phyloP scores from a whole-genome alignment of 2,329 filamentous ascomycete genomes.

The Raffaelea ambrosiae region DNA sequence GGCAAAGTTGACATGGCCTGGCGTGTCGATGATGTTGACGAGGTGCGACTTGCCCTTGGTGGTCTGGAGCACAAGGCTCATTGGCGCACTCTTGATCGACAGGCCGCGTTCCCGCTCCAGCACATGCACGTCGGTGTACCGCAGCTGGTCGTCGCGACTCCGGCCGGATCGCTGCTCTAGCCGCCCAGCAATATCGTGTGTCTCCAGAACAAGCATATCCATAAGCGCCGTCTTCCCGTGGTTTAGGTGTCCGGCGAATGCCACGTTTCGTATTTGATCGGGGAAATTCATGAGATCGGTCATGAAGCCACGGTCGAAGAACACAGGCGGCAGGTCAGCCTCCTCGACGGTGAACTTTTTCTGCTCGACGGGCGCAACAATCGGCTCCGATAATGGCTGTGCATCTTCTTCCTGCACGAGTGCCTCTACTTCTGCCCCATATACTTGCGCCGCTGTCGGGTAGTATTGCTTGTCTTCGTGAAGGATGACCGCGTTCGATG shows the following conservation, averaged over 20 bases:
- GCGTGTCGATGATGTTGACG: constrained; percentile 90
- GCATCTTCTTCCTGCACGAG: constrained; percentile 96
- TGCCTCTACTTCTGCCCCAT: constrained; percentile 89
- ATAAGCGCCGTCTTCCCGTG: constrained; percentile 97
- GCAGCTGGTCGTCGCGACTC: constrained; percentile 77
- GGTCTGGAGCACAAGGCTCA: constrained; percentile 83
- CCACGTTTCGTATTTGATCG: constrained; percentile 87
- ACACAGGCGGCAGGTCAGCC: constrained; percentile 78
- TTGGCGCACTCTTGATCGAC: constrained; percentile 87
- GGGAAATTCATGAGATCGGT: constrained; percentile 93
- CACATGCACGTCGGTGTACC: constrained; percentile 89
- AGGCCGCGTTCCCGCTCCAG: constrained; percentile 83
- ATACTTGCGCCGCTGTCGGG: constrained; percentile 92
- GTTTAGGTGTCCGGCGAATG: constrained; percentile 85
- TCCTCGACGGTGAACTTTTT: constrained; percentile 97
- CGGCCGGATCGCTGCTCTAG: constrained; percentile 74
- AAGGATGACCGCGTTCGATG: constrained; percentile 92
- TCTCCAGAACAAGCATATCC: constrained; percentile 96
- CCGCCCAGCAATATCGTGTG: constrained; percentile 74
- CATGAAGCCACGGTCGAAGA: constrained; percentile 87
- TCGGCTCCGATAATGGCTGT: constrained; percentile 84
- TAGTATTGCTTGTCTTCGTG: constrained; percentile 99
- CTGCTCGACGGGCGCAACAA: constrained; percentile 84
- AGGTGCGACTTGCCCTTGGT: constrained; percentile 92
- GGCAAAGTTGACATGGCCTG: constrained; percentile 96